Base-by-base conservation (phyloP, 345 rosid species). In the Melastoma malabathricum region DNA sequence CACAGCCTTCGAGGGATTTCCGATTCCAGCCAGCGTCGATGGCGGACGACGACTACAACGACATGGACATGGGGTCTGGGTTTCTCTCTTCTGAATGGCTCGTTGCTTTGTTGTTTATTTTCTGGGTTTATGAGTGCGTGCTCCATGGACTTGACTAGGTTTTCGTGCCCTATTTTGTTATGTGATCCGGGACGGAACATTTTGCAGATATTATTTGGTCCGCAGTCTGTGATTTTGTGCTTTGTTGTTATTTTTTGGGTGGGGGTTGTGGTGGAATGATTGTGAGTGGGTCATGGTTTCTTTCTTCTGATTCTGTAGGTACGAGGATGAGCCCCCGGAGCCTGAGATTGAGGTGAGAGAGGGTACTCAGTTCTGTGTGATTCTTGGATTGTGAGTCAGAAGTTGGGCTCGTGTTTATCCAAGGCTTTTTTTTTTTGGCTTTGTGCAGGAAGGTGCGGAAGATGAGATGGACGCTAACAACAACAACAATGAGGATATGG, bases 321-420 rank as follows among this genome's bases (percentile, higher is more conserved):
- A 87, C 5, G 90, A 81, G 52, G 96, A 87, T n/a, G 94, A 87
- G 74, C 93, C 96, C 19, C 50, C 64, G 8, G 94, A 87, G 84
- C 88, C 88, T 45, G 94, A 87, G 18, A 63, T 87, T 22, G 96
- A 87, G 50, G 94, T 82, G 58, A 31, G 10, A 5, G 10, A 53
- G 75, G 56, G 27, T 46, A 31, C 18, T 14, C 52, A 22, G 0
- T 13, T 46, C 46, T 17, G 4, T 1, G 14, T 41, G 29, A 5
- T n/a, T 57, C 38, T 0, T 3, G 46, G 5, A 38, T 48, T 38
- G 8, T 15, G 15, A 15, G 6, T 19, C 6, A 47, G 55, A 22
- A 27, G 31, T 9, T 15, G 5, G 22, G 44, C 0, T 1, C 6
- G 15, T n/a, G 20, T 10, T 4, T 16, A 51, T 17, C 31, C 9